A percentile compares a stretch with the other conserved stretches of the same genome.
phyloP scores from a whole-genome alignment of 164 flowering plant genomes.

The Cinnamomum chago region DNA sequence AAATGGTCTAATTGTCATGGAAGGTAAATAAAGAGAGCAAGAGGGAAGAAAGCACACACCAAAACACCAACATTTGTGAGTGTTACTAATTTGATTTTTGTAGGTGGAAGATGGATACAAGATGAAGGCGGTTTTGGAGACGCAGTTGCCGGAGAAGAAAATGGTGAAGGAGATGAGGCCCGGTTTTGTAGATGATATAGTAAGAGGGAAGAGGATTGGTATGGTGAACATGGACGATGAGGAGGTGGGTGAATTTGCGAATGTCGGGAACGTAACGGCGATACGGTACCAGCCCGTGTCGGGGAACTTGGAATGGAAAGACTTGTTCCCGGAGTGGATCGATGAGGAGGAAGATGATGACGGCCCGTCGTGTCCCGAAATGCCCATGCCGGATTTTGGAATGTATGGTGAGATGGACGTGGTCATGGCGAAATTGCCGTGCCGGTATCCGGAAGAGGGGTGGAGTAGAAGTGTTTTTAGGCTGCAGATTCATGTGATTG shows the following conservation, averaged over 20 bases:
- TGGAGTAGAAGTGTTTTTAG: slow-evolving; percentile 68
- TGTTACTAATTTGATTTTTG: slow-evolving; percentile 3
- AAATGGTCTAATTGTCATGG: not conserved
- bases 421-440: slow-evolving; percentile 72
- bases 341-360: slow-evolving; percentile 86
- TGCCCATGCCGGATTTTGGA: slow-evolving; percentile 68
- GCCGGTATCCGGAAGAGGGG: slow-evolving; percentile 52
- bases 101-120: slow-evolving; percentile 41
- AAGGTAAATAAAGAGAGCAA: not conserved
- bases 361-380: slow-evolving; percentile 67
- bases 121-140: slow-evolving; percentile 47
- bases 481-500: slow-evolving; percentile 71
- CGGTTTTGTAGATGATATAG: slow-evolving; percentile 39
- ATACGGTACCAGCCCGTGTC: slow-evolving; percentile 48
- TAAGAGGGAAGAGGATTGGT: slow-evolving; percentile 44
- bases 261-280: slow-evolving; percentile 23
- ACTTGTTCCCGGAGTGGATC: slow-evolving; percentile 93
- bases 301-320: slow-evolving; percentile 53
- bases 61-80: too few relatives aligned
- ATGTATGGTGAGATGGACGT: slow-evolving; percentile 40
- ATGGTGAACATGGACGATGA: slow-evolving; percentile 71
- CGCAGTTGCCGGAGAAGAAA: slow-evolving; percentile 6
- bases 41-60: too few relatives aligned
- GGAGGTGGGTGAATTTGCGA: slow-evolving; percentile 50
- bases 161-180: slow-evolving; percentile 48